Percentiles rank a stretch among this genome's conserved stretches.
phyloP scores from a whole-genome alignment of 208 protist genomes.

The Trypanosoma caninum region DNA sequence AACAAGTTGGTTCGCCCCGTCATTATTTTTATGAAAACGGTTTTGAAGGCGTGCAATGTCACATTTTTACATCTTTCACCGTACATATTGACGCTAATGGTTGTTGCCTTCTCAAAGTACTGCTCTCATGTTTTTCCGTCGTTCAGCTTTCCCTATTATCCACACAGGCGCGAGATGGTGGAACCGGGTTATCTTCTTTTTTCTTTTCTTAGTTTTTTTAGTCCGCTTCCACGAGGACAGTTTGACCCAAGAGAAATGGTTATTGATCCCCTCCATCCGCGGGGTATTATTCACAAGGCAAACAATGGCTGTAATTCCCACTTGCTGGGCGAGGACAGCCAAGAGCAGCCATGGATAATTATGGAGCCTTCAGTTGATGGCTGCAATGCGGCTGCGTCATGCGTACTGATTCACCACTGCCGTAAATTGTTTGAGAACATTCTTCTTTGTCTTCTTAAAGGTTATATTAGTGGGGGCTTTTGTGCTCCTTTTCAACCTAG shows the following conservation, averaged over 20 bases:
- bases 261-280: slow-evolving; percentile 13
- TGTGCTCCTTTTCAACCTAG: neutral
- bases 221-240: slow-evolving; percentile 16
- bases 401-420: slow-evolving; percentile 14
- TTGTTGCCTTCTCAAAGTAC: slow-evolving; percentile 17
- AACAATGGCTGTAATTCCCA: neutral
- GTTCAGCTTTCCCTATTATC: slow-evolving; percentile 6
- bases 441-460: slow-evolving; percentile 11
- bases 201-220: slow-evolving; percentile 30
- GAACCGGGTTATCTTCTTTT: slow-evolving; percentile 18
- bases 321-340: neutral
- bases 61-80: slow-evolving; percentile 16
- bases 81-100: slow-evolving; percentile 23
- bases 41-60: slow-evolving; percentile 16
- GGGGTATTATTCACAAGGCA: slow-evolving; percentile 11
- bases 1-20: slow-evolving; percentile 4
- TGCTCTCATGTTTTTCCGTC: slow-evolving; percentile 3
- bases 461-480: neutral
- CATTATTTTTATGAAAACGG: slow-evolving; percentile 21
- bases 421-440: slow-evolving; percentile 19
- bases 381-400: slow-evolving; percentile 9
- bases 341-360: neutral
- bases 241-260: slow-evolving; percentile 19
- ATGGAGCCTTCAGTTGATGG: slow-evolving; percentile 1
- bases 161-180: slow-evolving; percentile 3